Evolutionary conservation across 1,139 yeast genomes (phyloP).

Genomic region (Waltiozyma solani): DNA sequence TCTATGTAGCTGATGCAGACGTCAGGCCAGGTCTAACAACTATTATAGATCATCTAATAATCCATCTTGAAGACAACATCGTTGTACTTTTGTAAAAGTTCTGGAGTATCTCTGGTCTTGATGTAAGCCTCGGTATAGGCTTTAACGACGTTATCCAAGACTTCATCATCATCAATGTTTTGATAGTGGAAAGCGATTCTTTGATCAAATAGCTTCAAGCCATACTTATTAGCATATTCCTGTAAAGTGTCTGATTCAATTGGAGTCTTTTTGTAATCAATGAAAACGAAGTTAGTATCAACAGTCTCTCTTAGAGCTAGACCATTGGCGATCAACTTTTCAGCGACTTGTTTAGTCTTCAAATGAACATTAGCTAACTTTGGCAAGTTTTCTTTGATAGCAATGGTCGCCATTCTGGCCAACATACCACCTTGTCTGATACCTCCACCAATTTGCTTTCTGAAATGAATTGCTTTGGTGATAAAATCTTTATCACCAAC

Average conservation of each 20-base stretch:
- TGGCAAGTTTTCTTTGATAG: slow-evolving; percentile 56
- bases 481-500: slow-evolving; percentile 49
- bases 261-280: slow-evolving; percentile 43
- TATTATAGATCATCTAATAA: neutral
- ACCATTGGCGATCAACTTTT: slow-evolving; percentile 35
- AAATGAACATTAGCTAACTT: slow-evolving; percentile 43
- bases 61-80: neutral
- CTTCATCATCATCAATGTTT: slow-evolving; percentile 37
- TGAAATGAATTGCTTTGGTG: slow-evolving; percentile 63
- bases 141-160: slow-evolving; percentile 52
- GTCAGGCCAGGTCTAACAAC: too few species aligned
- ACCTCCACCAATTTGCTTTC: slow-evolving; percentile 82
- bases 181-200: slow-evolving; percentile 78
- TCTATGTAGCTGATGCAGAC: too few species aligned
- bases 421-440: slow-evolving; percentile 70
- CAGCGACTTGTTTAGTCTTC: slow-evolving; percentile 47
- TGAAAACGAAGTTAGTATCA: slow-evolving; percentile 66
- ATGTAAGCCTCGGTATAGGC: slow-evolving; percentile 48
- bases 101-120: slow-evolving; percentile 24
- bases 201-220: slow-evolving; percentile 46
- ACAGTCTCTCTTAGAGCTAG: slow-evolving; percentile 49
- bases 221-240: slow-evolving; percentile 38
- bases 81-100: neutral
- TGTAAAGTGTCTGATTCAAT: slow-evolving; percentile 39
- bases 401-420: slow-evolving; percentile 60